Base-by-base conservation (phyloP, 352 stramenopile genomes). In the Phytophthora parvispora region DNA sequence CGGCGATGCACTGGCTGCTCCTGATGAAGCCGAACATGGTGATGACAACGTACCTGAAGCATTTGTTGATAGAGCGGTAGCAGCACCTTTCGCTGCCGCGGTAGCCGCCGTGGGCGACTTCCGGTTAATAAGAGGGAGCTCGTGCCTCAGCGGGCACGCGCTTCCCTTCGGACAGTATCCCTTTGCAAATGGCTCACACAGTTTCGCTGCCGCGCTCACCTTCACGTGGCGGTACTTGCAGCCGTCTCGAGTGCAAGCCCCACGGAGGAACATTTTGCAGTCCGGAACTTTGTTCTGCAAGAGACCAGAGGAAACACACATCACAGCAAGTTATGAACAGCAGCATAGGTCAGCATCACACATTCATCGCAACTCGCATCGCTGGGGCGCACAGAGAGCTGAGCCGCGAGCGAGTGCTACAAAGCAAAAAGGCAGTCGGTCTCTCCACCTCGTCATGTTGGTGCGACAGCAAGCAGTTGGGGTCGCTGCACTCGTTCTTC, bases 141-240 rank as follows among this genome's bases (percentile, higher is more conserved):
- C 85, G 56, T 96, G 88, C 48, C 87, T 87, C 5, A 93, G 61
- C 13, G 55, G 69, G 59, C 88, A 96, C 16, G 71, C 58, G 0
- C 29, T 72, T 58, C 87, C 86, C 48, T 89, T 75, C 4, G 74
- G 55, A 38, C 88, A 96, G 62, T 87, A 93, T 31, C 88, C 88
- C n/a, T 78, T 80, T 22, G 83, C 53, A 25, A 96, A 96, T 25
- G 81, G 74, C 31, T 84, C 63, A 60, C 88, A 96, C 6, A 91
- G 36, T n/a, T 77, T 72, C 2, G 88, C 88, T 25, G 72, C 81
- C 24, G 69, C 69, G 64, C 77, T 94, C 40, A 96, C 88, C 75
- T 96, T 96, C 18, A 96, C 84, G 59, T 96, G 88, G 28, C 80
- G 86, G 60, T 93, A 96, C 25, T 83, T 89, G 58, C 88, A 96